Evolutionary conservation across 495 filamentous ascomycete genomes (phyloP).

Genomic region (Xylaria intraflava): DNA sequence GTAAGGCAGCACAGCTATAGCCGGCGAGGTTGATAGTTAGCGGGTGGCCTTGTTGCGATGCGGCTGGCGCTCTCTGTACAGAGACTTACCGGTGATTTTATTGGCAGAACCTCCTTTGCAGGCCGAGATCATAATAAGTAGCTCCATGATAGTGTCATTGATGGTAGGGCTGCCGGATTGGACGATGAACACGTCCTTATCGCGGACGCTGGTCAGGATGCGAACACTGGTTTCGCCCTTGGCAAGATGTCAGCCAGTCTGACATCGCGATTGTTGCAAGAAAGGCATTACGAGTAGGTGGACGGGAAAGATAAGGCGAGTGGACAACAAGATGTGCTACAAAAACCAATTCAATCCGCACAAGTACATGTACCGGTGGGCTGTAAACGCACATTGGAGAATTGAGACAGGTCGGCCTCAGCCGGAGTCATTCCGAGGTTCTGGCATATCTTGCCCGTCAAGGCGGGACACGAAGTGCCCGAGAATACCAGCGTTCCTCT

Average conservation of each 20-base stretch:
- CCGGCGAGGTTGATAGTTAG: constrained; percentile 14
- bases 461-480: constrained; percentile 50
- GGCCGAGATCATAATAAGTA: constrained; percentile 96
- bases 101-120: constrained; percentile 97
- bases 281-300: neutral
- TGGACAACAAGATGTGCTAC: constrained; percentile 53
- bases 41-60: constrained; percentile 7
- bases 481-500: constrained; percentile 52
- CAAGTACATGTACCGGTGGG: neutral
- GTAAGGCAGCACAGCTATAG: constrained; percentile 88
- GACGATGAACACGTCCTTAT: constrained; percentile 98
- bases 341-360: constrained; percentile 1
- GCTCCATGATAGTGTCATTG: constrained; percentile 98
- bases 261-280: constrained; percentile 48
- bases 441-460: constrained; percentile 53
- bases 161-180: constrained; percentile 95
- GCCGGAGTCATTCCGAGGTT: constrained; percentile 53
- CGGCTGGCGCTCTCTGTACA: neutral
- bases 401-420: constrained; percentile 52
- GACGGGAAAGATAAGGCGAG: neutral
- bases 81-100: constrained; percentile 81
- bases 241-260: constrained; percentile 59
- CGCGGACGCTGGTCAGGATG: constrained; percentile 86
- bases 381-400: constrained; percentile 45
- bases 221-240: constrained; percentile 95